Evolutionary conservation across 2,329 filamentous ascomycete species (phyloP), one percentile per base, ranked within the genome.

Genomic region (Fusarium sp.): DNA sequence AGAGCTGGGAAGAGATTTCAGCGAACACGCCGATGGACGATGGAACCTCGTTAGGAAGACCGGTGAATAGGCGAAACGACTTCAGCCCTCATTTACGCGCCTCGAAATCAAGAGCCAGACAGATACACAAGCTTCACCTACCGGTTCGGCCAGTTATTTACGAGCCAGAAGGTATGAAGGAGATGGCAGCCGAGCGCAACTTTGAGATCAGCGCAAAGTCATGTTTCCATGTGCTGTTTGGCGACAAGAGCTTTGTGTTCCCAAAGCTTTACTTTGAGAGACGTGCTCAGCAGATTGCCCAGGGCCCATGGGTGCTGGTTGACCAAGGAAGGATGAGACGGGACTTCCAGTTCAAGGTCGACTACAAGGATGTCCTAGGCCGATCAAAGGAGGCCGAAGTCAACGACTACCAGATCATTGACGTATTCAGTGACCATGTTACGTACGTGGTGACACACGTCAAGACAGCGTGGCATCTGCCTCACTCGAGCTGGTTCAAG

Each of bases 181-280:
- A 87, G 69, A 86, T 91, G 70, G 90, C 90, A 7, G 88, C 92
- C 1, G 92, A 97, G 77, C 89, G 92, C 66, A 87, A 93, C 70
- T 97, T 97, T 77, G 91, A 96, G 71, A 90, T 98, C 65, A 96
- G 93, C 68, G 91, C 96, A 50, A 98, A 99, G 79, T 93, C 93
- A 0, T 89, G 97, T 62, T 99, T 98, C 79, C 95, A 98, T 76
- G 92, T 98, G 14, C 86, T 99, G 56, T 99, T 98, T 79, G 96
- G 96, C 36, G 96, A 99, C 79, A 97, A 95, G 81, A 97, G 93
- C 77, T 93, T 94, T 33, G 90, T 98, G 38, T 99, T 97, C 81
- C 93, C 96, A 73, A 89, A 95, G 75, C 84, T 98, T 29, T 95
- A 97, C 77, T 91, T 93, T 77, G 93, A 97, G 77, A 87, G 92